These are phyloP conservation scores for Solanum acaule DNA, from an alignment of 257 asterid species.

Conservation along the genomic window DNA sequence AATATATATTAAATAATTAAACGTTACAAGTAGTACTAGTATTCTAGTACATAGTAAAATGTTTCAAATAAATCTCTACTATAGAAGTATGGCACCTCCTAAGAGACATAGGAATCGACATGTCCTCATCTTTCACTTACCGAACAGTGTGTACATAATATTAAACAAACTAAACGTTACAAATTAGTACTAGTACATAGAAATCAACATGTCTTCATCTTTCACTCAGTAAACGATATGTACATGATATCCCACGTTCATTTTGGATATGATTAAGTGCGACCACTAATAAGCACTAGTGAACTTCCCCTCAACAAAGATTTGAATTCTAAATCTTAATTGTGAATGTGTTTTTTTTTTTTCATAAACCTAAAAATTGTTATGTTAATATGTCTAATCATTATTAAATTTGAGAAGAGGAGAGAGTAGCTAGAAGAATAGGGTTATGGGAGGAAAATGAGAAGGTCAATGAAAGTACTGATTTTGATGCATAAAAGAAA, in stretches of 20 bases:
- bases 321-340: background rate
- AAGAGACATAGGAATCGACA: too few relatives aligned
- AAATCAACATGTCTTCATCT: too few relatives aligned
- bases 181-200: too few relatives aligned
- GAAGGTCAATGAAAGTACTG: background rate
- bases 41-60: background rate
- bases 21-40: too few relatives aligned
- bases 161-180: background rate
- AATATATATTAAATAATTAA: too few relatives aligned
- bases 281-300: background rate
- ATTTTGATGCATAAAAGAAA: constrained; percentile 3
- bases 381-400: background rate
- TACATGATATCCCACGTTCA: background rate
- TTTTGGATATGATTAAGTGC: background rate
- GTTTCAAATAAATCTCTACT: background rate
- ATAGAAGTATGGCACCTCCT: background rate
- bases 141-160: too few relatives aligned
- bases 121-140: too few relatives aligned
- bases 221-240: background rate
- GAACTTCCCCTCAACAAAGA: too few relatives aligned
- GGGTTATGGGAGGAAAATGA: background rate
- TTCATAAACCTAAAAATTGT: background rate
- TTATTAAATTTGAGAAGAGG: background rate
- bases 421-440: background rate
- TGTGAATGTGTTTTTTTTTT: too few relatives aligned